phyloP scores from a whole-genome alignment of 2,329 filamentous ascomycete species.

The Phoma sp. region DNA sequence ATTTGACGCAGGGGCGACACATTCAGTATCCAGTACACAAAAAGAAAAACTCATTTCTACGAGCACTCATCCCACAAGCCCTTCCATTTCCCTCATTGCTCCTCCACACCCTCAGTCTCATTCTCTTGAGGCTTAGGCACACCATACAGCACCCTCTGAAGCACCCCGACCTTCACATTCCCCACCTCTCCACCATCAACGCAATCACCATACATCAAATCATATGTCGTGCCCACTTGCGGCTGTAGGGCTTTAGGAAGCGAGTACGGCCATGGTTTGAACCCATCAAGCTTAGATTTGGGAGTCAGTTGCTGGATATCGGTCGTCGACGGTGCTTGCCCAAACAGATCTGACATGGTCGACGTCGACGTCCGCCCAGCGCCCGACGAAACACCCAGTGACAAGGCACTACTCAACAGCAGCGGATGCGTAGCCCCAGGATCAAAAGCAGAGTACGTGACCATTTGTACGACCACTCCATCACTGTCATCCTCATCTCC shows the following conservation, averaged over 20 bases:
- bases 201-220: not conserved
- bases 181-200: not conserved
- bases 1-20: no score
- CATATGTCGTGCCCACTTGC: conserved; percentile 22
- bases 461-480: not conserved
- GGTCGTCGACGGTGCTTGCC: not conserved
- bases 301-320: not conserved
- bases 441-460: conserved; percentile 15
- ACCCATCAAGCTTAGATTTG: not conserved
- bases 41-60: no score
- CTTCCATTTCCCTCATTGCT: no score
- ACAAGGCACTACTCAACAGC: not conserved
- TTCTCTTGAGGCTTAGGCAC: conserved; percentile 18
- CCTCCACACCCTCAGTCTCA: not conserved
- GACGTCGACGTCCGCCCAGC: not conserved
- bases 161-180: not conserved
- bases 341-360: not conserved
- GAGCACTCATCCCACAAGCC: not conserved
- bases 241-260: conserved; percentile 20
- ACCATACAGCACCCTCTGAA: conserved; percentile 5
- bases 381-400: not conserved
- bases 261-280: conserved; percentile 1
- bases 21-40: no score
- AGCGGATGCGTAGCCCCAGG: conserved; percentile 11
- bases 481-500: not conserved